Percentiles rank a stretch among this genome's conserved stretches.
Conservation (phyloP, 2,329 filamentous ascomycete genomes). For the Ceratocystis alfenasii region DNA sequence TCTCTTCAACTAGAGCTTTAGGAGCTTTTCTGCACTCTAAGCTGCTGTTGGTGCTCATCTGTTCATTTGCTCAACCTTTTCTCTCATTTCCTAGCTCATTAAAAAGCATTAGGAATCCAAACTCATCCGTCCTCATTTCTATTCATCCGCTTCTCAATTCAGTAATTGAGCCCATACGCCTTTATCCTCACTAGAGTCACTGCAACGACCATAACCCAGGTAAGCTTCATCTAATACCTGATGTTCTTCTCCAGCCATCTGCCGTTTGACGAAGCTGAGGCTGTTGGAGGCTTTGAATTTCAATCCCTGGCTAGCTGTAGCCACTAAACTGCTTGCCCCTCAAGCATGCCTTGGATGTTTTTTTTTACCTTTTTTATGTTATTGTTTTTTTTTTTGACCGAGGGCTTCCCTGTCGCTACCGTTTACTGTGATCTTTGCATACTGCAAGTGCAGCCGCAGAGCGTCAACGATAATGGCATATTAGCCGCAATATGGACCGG, state of each 20-base stretch:
- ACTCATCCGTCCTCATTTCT: too few relatives aligned
- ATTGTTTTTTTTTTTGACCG: neutral
- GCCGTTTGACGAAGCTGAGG: too few relatives aligned
- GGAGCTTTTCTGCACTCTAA: neutral
- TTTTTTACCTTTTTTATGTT: neutral
- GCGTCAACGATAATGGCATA: neutral
- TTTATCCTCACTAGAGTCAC: neutral
- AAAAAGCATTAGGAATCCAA: too few relatives aligned
- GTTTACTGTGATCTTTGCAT: conserved; percentile 4
- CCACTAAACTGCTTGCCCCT: too few relatives aligned
- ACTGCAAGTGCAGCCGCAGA: conserved; percentile 19
- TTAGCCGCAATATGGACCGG: conserved; percentile 6
- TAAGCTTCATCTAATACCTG: neutral
- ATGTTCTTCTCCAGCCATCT: neutral
- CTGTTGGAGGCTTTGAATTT: too few relatives aligned
- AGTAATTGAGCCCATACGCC: neutral
- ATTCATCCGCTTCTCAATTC: too few relatives aligned
- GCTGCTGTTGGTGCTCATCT: too few relatives aligned
- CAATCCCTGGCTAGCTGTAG: too few relatives aligned
- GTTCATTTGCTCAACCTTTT: too few relatives aligned
- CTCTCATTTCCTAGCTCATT: too few relatives aligned
- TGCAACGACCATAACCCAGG: neutral
- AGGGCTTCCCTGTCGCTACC: conserved; percentile 9
- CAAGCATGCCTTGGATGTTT: too few relatives aligned
- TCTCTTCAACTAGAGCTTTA: neutral